Base-by-base conservation (phyloP, 371 early-diverging fungal genomes). In the Mortierella sp. region DNA sequence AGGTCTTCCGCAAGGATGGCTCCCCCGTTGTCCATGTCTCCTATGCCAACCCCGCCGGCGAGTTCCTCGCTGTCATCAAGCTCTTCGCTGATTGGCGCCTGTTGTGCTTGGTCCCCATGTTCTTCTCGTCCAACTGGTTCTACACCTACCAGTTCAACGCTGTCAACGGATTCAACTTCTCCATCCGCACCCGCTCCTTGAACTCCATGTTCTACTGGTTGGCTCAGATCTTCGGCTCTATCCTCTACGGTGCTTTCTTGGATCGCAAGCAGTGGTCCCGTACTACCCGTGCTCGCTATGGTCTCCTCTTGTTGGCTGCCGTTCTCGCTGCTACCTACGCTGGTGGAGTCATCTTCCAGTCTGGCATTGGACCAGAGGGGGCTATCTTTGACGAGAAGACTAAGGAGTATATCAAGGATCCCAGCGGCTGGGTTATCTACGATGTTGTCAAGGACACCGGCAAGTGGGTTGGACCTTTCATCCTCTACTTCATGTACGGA, bases 71-170 rank as follows among this genome's bases (percentile, higher is more conserved):
- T 44, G 90, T 94, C 51, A 37, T 93, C 24, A 84, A 85, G 64
- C 91, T 95, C 16, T 95, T 95, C 91, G 78, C 77, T 48, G 93
- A 95, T 80, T 92, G 92, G 90, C 89, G 89, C 75, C 89, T 95
- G 88, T 80, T 92, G n/a, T 69, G 86, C 37, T 84, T 96, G 67
- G 71, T 93, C 24, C 95, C 95, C 53, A 89, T 95, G 82, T 95
- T 93, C 86, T 89, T 95, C 72, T 88, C 94, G 31, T 93, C 94
- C 78, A 96, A 96, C 80, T 95, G 93, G 91, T 91, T 94, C 88
- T 95, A 95, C 87, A 89, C 93, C 24, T 95, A 95, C 84, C 95
- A 95, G 77, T 92, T 92, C 77, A 88, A 87, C 77, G 88, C 89
- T 72, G 75, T 90, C 75, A 92, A 91, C 74, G 89, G 88, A 11